Base-by-base conservation (phyloP, 306 rosid genomes). In the Vicia sativa region DNA sequence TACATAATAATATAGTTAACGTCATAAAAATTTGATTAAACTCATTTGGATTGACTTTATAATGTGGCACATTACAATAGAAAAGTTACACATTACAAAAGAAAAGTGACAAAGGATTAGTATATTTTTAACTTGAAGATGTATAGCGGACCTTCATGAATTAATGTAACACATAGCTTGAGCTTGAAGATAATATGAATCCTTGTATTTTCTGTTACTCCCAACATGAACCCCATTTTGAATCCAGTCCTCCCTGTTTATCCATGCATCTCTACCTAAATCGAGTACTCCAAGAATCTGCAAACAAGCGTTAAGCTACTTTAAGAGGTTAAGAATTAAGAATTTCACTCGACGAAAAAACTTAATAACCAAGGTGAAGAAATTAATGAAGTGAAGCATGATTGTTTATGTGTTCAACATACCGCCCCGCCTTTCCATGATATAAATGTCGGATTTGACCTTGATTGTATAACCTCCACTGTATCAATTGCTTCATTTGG, bases 401-500 rank as follows among this genome's bases (percentile, higher is more conserved):
- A 43, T 3, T 19, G 37, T 19, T 37, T 25, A 62, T 63, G 61
- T 18, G 64, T 52, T 62, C 55, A 62, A 82, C 96, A 86, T 85
- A 93, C 99, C 79, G 87, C 97, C 72, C 99, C 99, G 29, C 99
- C 99, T 81, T 85, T 93, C 99, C 99, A 93, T 45, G 97, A 8
- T 39, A 84, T 84, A 71, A 83, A 79, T 37, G 76, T 79, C 15
- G 99, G 95, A 79, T 90, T 82, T 35, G 85, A 59, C 79, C 99
- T 88, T 55, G 97, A 82, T 74, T 79, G 99, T 85, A 93, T 69
- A 71, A 93, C 98, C 96, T 93, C 98, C 65, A 90, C 96, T n/a
- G 91, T 88, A 72, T 90, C 98, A 34, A 93, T 86, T 31, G 91
- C 97, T 87, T 86, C 97, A 82, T 88, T 88, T 58, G 96, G 73